A percentile compares a stretch with the other conserved stretches of the same genome.
phyloP scores from a whole-genome alignment of 768 basidiomycete genomes.

The Strobilomyces dryophilus region DNA sequence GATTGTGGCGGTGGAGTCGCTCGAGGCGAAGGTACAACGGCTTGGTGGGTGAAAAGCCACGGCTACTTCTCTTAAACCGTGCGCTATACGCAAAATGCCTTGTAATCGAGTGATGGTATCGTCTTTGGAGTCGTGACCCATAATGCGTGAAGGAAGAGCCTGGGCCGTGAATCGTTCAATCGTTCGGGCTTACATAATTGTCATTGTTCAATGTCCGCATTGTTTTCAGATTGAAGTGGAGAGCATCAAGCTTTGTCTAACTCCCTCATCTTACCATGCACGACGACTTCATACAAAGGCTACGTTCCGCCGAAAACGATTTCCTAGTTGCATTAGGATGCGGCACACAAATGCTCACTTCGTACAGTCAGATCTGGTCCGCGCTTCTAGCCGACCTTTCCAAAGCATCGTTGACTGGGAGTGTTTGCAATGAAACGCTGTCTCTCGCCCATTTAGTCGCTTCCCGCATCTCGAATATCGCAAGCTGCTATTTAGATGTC shows the following conservation, averaged over 20 bases:
- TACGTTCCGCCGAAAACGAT: background rate
- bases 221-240: background rate
- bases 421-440: background rate
- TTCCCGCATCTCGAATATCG: conserved; percentile 1
- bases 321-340: background rate
- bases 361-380: background rate
- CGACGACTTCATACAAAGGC: conserved; percentile 1
- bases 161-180: too few relatives aligned
- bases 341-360: background rate
- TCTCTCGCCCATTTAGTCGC: background rate
- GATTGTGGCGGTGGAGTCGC: background rate
- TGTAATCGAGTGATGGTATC: background rate
- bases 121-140: background rate
- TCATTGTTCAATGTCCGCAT: conserved; percentile 13
- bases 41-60: background rate
- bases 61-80: background rate
- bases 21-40: background rate
- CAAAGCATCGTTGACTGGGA: background rate
- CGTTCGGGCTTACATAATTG: background rate
- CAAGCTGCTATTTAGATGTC: conserved; percentile 6
- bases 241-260: background rate
- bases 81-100: background rate
- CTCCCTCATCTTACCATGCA: background rate
- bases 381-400: background rate
- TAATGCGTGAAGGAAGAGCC: background rate